A percentile compares a stretch with the other conserved stretches of the same genome.
Evolutionary conservation across 163 green algal genomes (phyloP).

Genomic region (Prototheca wickerhamii): DNA sequence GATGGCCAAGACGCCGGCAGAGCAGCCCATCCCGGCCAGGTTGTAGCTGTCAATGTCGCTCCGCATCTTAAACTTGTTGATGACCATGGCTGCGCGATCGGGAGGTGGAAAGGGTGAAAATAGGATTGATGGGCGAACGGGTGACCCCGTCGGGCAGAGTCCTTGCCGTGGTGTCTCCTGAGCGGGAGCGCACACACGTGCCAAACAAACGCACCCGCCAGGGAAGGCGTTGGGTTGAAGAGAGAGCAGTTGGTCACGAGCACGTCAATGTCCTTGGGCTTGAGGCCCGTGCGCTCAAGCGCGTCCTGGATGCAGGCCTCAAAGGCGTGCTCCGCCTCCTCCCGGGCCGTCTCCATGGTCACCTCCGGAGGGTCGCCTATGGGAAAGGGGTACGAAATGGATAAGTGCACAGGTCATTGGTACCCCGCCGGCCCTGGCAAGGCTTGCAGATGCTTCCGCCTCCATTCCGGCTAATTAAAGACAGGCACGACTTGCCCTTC

Average conservation of each 20-base stretch:
- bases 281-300: conserved; percentile 53
- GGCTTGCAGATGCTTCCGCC: background rate
- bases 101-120: too few species aligned
- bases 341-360: conserved; percentile 54
- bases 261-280: conserved; percentile 76
- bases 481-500: background rate
- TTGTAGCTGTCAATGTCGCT: conserved; percentile 60
- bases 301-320: conserved; percentile 66
- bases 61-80: conserved; percentile 86
- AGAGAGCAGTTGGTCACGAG: conserved; percentile 79
- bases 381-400: background rate
- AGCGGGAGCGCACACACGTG: too few species aligned
- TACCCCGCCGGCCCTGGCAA: background rate
- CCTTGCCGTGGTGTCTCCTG: too few species aligned
- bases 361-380: conserved; percentile 10
- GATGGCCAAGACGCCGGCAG: conserved; percentile 63
- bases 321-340: conserved; percentile 83
- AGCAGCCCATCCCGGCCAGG: conserved; percentile 55
- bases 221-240: conserved; percentile 85
- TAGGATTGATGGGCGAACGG: too few species aligned
- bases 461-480: background rate
- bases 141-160: too few species aligned
- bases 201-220: too few species aligned
- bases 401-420: background rate
- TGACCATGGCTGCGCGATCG: conserved; percentile 61